Percentiles rank a stretch among this genome's conserved stretches.
These are phyloP conservation scores for Omphalotus olearius DNA, from an alignment of 1,284 basidiomycete genomes.

Conservation along the genomic window DNA sequence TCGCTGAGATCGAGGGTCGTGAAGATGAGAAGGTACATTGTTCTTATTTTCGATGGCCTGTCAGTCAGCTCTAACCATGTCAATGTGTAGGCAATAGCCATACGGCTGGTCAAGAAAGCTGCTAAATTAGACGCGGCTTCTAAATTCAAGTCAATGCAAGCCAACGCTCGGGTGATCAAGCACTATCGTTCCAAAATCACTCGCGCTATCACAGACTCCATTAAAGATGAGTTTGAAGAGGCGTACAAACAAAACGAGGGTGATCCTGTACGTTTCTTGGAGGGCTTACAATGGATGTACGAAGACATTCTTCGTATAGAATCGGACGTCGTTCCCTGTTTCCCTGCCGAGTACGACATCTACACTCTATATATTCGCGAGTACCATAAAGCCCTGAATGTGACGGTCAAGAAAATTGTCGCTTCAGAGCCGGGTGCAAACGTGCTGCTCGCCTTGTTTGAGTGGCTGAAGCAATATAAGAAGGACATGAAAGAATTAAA, in stretches of 20 bases:
- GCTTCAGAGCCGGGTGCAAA: conserved; percentile 82
- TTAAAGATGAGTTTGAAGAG: conserved; percentile 70
- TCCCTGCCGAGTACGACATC: conserved; percentile 91
- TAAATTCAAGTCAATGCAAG: conserved; percentile 89
- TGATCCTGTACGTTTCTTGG: conserved; percentile 73
- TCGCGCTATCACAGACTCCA: conserved; percentile 77
- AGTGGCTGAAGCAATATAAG: conserved; percentile 95
- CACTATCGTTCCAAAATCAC: conserved; percentile 92
- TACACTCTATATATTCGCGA: conserved; percentile 82
- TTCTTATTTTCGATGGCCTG: not conserved
- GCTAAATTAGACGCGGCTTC: conserved; percentile 86
- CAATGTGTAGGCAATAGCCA: conserved; percentile 72
- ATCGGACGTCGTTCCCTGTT: conserved; percentile 83
- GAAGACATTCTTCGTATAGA: conserved; percentile 92
- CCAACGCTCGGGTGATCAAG: conserved; percentile 92
- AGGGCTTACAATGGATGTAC: conserved; percentile 87
- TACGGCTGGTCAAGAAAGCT: conserved; percentile 91
- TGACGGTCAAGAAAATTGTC: conserved; percentile 69
- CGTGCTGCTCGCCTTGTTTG: conserved; percentile 81
- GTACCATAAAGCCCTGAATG: conserved; percentile 90
- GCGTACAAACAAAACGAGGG: conserved; percentile 62
- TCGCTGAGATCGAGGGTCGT: conserved; percentile 88
- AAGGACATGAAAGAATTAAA: conserved; percentile 93
- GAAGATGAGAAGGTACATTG: conserved; percentile 87
- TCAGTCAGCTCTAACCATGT: not conserved